Evolutionary conservation across 140 eudicot species (phyloP), one percentile per base, ranked within the genome.

Genomic region (Stevia rebaudiana): DNA sequence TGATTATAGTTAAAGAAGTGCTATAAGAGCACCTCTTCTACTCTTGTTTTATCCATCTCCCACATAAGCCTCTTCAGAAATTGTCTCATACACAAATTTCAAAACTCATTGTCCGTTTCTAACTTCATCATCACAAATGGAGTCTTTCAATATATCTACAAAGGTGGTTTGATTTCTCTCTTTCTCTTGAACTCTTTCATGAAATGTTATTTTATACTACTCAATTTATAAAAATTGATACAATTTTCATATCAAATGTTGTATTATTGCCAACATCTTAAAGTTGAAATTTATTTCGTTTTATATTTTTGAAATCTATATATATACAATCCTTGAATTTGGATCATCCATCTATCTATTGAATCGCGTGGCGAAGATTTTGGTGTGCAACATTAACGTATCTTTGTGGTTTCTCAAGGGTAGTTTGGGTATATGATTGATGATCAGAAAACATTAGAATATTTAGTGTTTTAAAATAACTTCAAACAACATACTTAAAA

Each of bases 1-100:
- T 42, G 65, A 63, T 17, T 22, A 2, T 36, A 39, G 31, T 19
- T 11, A 56, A 73, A 40, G 71, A 67, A 66, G 53, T 70, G 48
- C 87, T 82, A 82, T 82, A 82, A 70, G 57, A 71, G 22, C 80
- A 61, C 62, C 75, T 54, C 42, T 68, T 53, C 73, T 56, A 25
- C 73, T 42, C 71, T 70, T 61, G 37, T 68, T 43, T 70, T 66
- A 72, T 74, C 73, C 83, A 70, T 61, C 79, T 65, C 12, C 46
- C 61, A 35, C 28, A 63, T 1, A 51, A 67, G 11, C 67, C 76
- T 67, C 71, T 56, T 76, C 63, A 36, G 7, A 73, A 75, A 67
- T 52, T 63, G n/a, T 67, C 35, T 75, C 75, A 58, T 72, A n/a
- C 35, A 41, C 61, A 43, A 57, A 23, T 67, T 28, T 40, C 70